Conservation (phyloP, 202 grass and related monocot species). For the Setaria italica region DNA sequence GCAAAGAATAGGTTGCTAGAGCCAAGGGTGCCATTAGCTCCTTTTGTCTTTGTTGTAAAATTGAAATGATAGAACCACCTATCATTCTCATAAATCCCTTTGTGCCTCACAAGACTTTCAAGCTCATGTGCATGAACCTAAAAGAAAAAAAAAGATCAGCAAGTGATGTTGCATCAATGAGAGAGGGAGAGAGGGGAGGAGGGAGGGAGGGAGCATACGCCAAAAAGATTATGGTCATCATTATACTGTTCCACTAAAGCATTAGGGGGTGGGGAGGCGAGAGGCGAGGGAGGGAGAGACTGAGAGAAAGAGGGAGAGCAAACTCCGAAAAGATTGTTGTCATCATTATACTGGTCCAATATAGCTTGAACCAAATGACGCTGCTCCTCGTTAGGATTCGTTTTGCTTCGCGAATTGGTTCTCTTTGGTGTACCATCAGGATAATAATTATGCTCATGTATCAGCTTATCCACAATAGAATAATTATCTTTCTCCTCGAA, state of each 20-base stretch:
- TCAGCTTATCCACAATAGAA: neutral
- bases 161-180: neutral
- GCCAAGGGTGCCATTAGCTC: neutral
- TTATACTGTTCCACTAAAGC: conserved; percentile 3
- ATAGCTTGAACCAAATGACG: conserved; percentile 18
- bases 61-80: conserved; percentile 17
- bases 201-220: neutral
- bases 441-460: neutral
- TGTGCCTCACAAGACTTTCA: neutral
- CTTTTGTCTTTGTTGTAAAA: conserved; percentile 8
- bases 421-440: conserved; percentile 22
- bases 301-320: no score
- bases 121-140: conserved; percentile 5
- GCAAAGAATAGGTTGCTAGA: conserved; percentile 11
- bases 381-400: neutral
- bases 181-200: neutral
- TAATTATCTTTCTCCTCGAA: neutral
- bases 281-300: no score
- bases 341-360: conserved; percentile 24
- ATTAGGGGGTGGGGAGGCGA: no score
- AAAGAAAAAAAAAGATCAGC: neutral
- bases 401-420: neutral
- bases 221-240: neutral
- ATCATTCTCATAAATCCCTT: neutral
- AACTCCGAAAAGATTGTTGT: neutral